A percentile compares a stretch with the other conserved stretches of the same genome.
Conservation (phyloP, 2,329 filamentous ascomycete species). For the Calonectria pauciramosa region DNA sequence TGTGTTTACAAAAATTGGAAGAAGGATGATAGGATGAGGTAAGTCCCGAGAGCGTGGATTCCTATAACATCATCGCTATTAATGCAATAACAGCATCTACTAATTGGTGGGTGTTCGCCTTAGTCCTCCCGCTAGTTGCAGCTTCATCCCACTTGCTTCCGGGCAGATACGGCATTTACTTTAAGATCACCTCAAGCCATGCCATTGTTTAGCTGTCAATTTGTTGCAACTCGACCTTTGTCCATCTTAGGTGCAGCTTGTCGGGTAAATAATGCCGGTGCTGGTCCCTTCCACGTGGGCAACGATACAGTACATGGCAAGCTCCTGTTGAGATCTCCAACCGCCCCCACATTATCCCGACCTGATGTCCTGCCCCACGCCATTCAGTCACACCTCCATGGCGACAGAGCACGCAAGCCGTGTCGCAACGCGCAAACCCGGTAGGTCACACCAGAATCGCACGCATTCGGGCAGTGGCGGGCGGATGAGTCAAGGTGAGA, state of each 20-base stretch:
- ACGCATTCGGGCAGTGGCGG: not conserved
- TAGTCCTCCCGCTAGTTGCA: not conserved
- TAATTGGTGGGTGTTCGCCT: not conserved
- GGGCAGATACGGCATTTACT: not conserved
- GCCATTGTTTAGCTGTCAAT: not conserved
- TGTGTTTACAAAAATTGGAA: not conserved
- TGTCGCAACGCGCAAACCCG: not conserved
- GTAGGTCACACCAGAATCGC: constrained; percentile 1
- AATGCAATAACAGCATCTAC: not conserved
- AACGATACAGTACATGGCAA: not conserved
- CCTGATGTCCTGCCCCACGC: not conserved
- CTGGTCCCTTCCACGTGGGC: not conserved
- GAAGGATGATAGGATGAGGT: not conserved
- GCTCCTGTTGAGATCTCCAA: not conserved
- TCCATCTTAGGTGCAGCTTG: not conserved
- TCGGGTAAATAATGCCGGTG: not conserved
- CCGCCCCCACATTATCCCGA: not conserved
- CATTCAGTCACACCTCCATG: constrained; percentile 8
- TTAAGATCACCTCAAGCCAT: not conserved
- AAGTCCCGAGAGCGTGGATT: not conserved
- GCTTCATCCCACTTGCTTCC: not conserved
- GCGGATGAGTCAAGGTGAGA: not conserved
- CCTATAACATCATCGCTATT: not conserved
- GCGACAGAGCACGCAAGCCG: constrained; percentile 15
- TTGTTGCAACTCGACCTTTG: not conserved